A percentile compares a stretch with the other conserved stretches of the same genome.
These are phyloP conservation scores for Russula ochroleuca DNA, from an alignment of 768 basidiomycete species.

Conservation along the genomic window DNA sequence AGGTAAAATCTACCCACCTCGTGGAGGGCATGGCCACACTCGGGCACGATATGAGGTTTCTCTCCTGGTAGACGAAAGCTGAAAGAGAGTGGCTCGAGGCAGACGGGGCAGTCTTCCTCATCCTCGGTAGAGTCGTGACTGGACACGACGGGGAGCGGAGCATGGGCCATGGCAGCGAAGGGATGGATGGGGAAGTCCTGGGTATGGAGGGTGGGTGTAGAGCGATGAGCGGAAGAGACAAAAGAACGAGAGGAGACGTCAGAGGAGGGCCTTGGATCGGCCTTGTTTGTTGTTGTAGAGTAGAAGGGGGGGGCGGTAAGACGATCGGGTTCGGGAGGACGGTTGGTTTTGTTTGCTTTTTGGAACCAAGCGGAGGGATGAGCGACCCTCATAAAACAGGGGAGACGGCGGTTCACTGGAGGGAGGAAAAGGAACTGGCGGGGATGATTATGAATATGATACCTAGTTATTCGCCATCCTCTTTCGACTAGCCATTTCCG, in stretches of 20 bases:
- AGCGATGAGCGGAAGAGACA: constrained; percentile 33
- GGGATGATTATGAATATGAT: background rate
- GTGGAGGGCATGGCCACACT: constrained; percentile 97
- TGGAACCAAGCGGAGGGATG: constrained; percentile 28
- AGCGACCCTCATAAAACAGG: constrained; percentile 26
- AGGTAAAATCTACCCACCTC: constrained; percentile 48
- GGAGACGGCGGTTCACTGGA: constrained; percentile 2
- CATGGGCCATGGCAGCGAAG: constrained; percentile 56
- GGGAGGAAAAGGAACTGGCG: background rate
- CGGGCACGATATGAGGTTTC: constrained; percentile 95
- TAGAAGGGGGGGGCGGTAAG: background rate
- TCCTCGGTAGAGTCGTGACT: constrained; percentile 59
- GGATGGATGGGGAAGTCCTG: constrained; percentile 40
- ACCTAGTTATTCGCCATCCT: background rate
- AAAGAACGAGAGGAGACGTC: constrained; percentile 8
- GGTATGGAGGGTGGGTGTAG: constrained; percentile 32
- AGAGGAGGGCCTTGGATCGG: constrained; percentile 9
- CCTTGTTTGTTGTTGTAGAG: background rate
- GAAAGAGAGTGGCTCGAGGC: constrained; percentile 91
- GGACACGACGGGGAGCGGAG: constrained; percentile 71
- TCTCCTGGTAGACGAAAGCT: constrained; percentile 92
- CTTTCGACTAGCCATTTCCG: constrained; percentile 6
- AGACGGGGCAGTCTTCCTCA: constrained; percentile 93
- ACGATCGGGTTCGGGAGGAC: background rate
- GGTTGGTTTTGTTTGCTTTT: constrained; percentile 16